phyloP scores from a whole-genome alignment of 2,329 filamentous ascomycete species.

The Xylariaceae sp. region DNA sequence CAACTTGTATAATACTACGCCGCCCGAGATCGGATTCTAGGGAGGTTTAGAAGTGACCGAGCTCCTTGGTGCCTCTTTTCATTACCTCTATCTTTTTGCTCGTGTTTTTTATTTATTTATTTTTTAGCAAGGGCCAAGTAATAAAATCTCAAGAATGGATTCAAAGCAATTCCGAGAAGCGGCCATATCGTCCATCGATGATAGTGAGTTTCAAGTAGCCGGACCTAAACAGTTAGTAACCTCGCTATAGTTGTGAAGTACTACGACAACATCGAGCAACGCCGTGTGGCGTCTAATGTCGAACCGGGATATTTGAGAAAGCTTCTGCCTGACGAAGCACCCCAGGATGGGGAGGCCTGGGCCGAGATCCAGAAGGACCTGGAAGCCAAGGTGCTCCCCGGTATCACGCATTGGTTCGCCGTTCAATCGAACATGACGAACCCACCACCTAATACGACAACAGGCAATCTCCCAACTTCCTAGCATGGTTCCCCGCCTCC shows the following conservation, averaged over 20 bases:
- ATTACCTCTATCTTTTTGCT: too few species aligned
- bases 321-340: constrained; percentile 71
- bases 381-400: constrained; percentile 83
- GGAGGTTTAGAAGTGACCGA: not conserved
- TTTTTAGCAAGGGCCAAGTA: not conserved
- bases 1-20: not conserved
- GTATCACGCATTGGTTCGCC: constrained; percentile 79
- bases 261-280: constrained; percentile 72
- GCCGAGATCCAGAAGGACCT: constrained; percentile 80
- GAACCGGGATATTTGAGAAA: constrained; percentile 84
- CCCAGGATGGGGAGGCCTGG: constrained; percentile 72
- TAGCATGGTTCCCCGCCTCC: constrained; percentile 90
- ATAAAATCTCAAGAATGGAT: constrained; percentile 61
- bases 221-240: constrained; percentile 7
- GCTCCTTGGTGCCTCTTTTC: not conserved
- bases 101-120: not conserved
- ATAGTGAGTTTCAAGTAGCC: constrained; percentile 61
- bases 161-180: constrained; percentile 75
- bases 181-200: constrained; percentile 77
- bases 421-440: not conserved
- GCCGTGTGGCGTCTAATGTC: constrained; percentile 75
- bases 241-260: constrained; percentile 71
- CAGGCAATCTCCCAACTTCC: constrained; percentile 86
- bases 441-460: not conserved
- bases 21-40: not conserved